Percentiles rank a stretch among this genome's conserved stretches.
These are phyloP conservation scores for Tilletia setariae DNA, from an alignment of 1,284 basidiomycete species.

Conservation along the genomic window DNA sequence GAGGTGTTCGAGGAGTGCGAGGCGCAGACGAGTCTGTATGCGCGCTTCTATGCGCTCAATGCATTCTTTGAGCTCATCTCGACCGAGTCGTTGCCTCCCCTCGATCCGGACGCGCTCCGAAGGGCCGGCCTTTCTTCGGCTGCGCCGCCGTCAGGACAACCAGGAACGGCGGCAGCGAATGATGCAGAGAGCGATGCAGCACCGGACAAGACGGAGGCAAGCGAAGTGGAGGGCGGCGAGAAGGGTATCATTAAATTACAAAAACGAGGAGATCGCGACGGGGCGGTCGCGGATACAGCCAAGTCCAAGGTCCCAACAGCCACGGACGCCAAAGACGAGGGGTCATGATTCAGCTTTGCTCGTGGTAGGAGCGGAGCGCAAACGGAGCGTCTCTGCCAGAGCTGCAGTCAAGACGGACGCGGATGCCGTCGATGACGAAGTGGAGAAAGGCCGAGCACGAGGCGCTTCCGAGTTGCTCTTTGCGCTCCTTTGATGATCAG, in stretches of 20 bases:
- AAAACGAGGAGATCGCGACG: too few relatives aligned
- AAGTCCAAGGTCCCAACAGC: background rate
- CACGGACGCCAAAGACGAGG: background rate
- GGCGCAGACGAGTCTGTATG: slow-evolving; percentile 79
- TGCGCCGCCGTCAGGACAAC: too few relatives aligned
- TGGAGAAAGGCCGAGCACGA: too few relatives aligned
- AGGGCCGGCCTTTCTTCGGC: background rate
- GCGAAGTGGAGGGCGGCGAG: background rate
- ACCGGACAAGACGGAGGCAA: background rate
- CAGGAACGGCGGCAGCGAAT: too few relatives aligned
- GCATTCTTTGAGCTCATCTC: slow-evolving; percentile 76
- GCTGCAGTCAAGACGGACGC: too few relatives aligned
- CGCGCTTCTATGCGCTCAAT: slow-evolving; percentile 80
- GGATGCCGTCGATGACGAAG: too few relatives aligned
- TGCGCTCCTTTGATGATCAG: too few relatives aligned
- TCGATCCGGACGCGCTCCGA: background rate
- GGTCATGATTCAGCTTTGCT: background rate
- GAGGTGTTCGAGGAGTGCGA: slow-evolving; percentile 86
- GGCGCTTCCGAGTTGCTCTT: too few relatives aligned
- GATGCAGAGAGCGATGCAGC: background rate
- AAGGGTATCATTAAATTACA: background rate
- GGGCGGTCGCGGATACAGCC: too few relatives aligned
- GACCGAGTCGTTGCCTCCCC: slow-evolving; percentile 35
- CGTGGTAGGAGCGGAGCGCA: background rate
- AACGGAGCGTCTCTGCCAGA: too few relatives aligned